Evolutionary conservation across 2,329 filamentous ascomycete genomes (phyloP).

Genomic region (Fusarium fracticaudum): DNA sequence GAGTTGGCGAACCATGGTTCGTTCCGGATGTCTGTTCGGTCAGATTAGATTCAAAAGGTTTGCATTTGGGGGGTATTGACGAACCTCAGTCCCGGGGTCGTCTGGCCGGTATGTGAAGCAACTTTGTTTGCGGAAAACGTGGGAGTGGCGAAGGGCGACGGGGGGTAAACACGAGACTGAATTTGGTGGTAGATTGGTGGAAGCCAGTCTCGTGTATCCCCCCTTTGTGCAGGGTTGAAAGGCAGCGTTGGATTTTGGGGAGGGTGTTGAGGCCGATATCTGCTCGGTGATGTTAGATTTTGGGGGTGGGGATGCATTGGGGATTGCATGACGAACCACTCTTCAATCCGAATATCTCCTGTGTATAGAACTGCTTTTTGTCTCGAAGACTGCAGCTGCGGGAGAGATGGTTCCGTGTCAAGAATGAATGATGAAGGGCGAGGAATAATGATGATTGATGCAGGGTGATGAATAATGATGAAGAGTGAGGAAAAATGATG

Average conservation of each 20-base stretch:
- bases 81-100: not conserved
- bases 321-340: not conserved
- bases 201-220: not conserved
- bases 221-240: not conserved
- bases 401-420: not conserved
- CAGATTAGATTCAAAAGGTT: not conserved
- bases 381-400: not conserved
- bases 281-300: too few relatives aligned
- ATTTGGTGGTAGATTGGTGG: not conserved
- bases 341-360: not conserved
- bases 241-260: not conserved
- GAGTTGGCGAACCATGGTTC: not conserved
- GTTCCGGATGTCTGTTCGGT: not conserved
- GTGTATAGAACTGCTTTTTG: not conserved
- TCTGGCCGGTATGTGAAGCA: too few relatives aligned
- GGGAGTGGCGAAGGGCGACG: too few relatives aligned
- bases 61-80: not conserved
- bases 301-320: not conserved
- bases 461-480: too few relatives aligned
- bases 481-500: too few relatives aligned
- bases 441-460: not conserved
- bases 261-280: too few relatives aligned
- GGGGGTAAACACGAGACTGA: not conserved
- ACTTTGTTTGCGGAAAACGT: too few relatives aligned
- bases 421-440: not conserved